Conservation (phyloP, 257 asterid species). For the Voacanga thouarsii region DNA sequence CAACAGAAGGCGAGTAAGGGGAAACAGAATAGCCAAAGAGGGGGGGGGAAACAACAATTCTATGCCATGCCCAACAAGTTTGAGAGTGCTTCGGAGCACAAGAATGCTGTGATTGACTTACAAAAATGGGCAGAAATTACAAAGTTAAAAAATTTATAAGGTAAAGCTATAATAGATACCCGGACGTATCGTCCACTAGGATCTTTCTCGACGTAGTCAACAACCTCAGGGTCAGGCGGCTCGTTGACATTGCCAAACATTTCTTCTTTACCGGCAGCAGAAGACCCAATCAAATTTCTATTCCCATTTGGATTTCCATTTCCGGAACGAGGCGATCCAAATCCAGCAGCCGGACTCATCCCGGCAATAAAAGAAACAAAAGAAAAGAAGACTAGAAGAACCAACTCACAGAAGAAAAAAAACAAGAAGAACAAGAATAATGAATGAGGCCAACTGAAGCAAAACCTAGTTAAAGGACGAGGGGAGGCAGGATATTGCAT, state of each 20-base stretch:
- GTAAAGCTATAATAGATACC: constrained; percentile 32
- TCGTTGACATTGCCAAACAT: constrained; percentile 15
- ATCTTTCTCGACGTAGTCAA: constrained; percentile 60
- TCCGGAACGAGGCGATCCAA: constrained; percentile 26
- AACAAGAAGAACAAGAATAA: not conserved
- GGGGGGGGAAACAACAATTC: too few species aligned
- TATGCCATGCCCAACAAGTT: not conserved
- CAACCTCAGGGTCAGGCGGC: constrained; percentile 28
- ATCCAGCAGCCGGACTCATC: constrained; percentile 43
- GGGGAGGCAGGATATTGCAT: not conserved
- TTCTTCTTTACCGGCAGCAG: constrained; percentile 20
- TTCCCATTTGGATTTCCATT: constrained; percentile 22
- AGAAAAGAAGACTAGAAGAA: constrained; percentile 18
- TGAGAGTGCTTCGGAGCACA: not conserved
- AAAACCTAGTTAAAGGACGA: constrained; percentile 7
- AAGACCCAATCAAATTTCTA: constrained; percentile 14
- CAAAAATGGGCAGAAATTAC: not conserved
- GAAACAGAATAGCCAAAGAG: not conserved
- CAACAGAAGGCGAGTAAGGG: not conserved
- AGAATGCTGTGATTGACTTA: not conserved
- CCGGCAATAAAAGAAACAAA: constrained; percentile 17
- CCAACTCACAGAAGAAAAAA: constrained; percentile 12
- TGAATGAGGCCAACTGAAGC: constrained; percentile 1
- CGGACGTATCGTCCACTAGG: constrained; percentile 56
- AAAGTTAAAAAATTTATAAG: not conserved